A percentile compares a stretch with the other conserved stretches of the same genome.
Evolutionary conservation across 2,329 filamentous ascomycete species (phyloP).

Genomic region (Trichocomaceae sp.): DNA sequence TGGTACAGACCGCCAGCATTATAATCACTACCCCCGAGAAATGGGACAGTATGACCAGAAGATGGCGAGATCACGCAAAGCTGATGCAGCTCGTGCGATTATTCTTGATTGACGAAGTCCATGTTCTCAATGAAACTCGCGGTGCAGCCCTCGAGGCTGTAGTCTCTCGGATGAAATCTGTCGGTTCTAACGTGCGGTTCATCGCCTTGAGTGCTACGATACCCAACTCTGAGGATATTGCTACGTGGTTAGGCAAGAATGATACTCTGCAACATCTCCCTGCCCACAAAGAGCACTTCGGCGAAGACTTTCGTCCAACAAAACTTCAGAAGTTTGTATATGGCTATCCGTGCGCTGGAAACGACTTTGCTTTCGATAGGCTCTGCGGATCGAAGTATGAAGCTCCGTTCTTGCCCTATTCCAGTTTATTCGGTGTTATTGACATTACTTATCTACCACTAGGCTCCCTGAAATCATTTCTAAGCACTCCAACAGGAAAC

Average conservation of each 20-base stretch:
- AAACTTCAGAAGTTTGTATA: slow-evolving; percentile 69
- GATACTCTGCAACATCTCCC: slow-evolving; percentile 54
- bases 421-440: neutral
- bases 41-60: slow-evolving; percentile 83
- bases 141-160: slow-evolving; percentile 77
- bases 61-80: slow-evolving; percentile 73
- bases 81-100: slow-evolving; percentile 69
- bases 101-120: slow-evolving; percentile 81
- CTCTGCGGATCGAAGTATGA: slow-evolving; percentile 54
- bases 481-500: slow-evolving; percentile 63
- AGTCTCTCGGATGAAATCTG: slow-evolving; percentile 79
- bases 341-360: slow-evolving; percentile 57
- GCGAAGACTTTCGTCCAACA: slow-evolving; percentile 74
- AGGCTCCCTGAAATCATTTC: slow-evolving; percentile 61
- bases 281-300: slow-evolving; percentile 63
- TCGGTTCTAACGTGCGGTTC: slow-evolving; percentile 68
- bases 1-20: slow-evolving; percentile 67
- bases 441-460: neutral
- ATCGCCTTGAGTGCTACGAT: slow-evolving; percentile 77
- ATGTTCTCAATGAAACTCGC: slow-evolving; percentile 72
- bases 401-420: neutral
- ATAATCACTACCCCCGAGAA: slow-evolving; percentile 87
- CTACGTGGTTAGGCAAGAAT: slow-evolving; percentile 68
- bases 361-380: slow-evolving; percentile 73
- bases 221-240: slow-evolving; percentile 74